Base-by-base conservation (phyloP, 306 rosid species). In the Acmispon strigosus region DNA sequence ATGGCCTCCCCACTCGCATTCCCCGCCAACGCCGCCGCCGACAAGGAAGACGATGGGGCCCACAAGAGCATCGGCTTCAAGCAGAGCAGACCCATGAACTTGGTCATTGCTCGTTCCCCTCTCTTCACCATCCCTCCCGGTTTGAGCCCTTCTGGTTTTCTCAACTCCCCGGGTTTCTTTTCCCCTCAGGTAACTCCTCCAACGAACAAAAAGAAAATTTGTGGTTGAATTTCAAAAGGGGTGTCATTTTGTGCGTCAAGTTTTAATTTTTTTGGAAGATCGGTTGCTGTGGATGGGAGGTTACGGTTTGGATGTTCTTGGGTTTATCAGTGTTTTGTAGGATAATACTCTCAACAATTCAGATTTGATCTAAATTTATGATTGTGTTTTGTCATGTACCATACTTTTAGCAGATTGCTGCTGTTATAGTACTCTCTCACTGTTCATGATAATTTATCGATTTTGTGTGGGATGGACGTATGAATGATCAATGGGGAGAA, bases 81-180 rank as follows among this genome's bases (percentile, higher is more conserved):
- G 85, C 97, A 95, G 77, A 80, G 92, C 43, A 82, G 92, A 64
- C 96, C 97, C 1, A 50, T 89, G 86, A 91, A 86, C 80, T 86
- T 95, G 88, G 76, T 85, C 36, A 85, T 89, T 67, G 87, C 92
- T 76, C 87, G 88, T 9, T 79, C 96, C 0, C 92, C 92, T 27
- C 14, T 95, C 79, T 95, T 95, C 62, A 83, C 96, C 22, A 75
- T 94, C 7, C 94, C 97, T 0, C 87, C 96, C 1, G 97, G 96
- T 48, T 64, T 94, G 75, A 91, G 92, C 64, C 96, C 99, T 13
- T 95, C 99, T 2, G 97, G 96, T 2, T 85, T 91, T 75, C 86
- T 95, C n/a, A 95, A 89, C 67, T 95, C 99, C 1, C 99, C 99
- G 0, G 96, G 91, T 0, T 87, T 95, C 83, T 95, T 89, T 81